A percentile compares a stretch with the other conserved stretches of the same genome.
These are phyloP conservation scores for Ceratocystis eucalypticola DNA, from an alignment of 2,329 filamentous ascomycete species.

Conservation along the genomic window DNA sequence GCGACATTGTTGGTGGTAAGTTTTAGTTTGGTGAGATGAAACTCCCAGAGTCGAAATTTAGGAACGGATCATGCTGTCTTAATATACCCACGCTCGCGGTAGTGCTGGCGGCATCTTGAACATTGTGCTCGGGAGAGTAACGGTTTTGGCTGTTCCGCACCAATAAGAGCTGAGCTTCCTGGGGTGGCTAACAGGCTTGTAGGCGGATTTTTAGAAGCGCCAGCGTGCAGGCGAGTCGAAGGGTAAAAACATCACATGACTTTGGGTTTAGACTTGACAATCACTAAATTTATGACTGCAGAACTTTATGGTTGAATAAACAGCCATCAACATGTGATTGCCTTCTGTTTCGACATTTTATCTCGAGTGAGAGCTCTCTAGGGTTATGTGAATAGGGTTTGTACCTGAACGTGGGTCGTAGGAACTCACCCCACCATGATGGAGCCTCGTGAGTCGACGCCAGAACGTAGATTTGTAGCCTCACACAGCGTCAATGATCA, in stretches of 20 bases:
- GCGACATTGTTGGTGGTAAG: constrained; percentile 26
- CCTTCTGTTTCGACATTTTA: background rate
- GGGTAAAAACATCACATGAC: background rate
- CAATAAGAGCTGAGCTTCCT: constrained; percentile 12
- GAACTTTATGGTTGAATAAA: background rate
- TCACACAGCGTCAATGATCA: background rate
- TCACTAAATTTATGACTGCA: background rate
- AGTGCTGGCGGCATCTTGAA: background rate
- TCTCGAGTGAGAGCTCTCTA: background rate
- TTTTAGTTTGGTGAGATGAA: background rate
- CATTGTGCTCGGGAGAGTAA: background rate
- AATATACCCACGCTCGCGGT: background rate
- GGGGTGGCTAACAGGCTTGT: background rate
- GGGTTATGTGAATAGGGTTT: background rate
- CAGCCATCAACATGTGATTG: background rate
- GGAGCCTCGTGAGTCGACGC: constrained; percentile 5
- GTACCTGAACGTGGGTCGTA: background rate
- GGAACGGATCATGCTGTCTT: background rate
- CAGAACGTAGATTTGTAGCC: background rate
- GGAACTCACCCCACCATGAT: constrained; percentile 11
- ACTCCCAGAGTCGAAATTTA: background rate
- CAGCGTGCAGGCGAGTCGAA: background rate
- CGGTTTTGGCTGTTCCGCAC: constrained; percentile 3
- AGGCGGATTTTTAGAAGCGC: background rate
- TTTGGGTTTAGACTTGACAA: background rate